phyloP scores from a whole-genome alignment of 2,329 filamentous ascomycete genomes.

The Atkinsonella texensis region DNA sequence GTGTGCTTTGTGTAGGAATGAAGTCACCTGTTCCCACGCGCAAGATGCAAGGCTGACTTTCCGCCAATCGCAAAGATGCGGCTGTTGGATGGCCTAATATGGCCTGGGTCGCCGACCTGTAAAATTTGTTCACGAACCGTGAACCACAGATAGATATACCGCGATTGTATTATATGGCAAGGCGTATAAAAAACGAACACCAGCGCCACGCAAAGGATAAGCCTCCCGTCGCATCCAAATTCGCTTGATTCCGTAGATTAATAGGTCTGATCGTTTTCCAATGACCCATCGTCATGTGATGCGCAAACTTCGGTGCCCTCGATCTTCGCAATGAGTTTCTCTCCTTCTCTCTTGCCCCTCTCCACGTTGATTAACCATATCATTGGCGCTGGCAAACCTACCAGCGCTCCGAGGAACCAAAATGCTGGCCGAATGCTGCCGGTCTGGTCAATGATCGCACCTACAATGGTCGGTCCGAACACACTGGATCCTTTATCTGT shows the following conservation, averaged over 20 bases:
- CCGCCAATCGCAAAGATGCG: too few species aligned
- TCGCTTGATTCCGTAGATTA: too few species aligned
- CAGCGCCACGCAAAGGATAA: not conserved
- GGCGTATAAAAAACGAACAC: not conserved
- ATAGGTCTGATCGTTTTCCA: conserved; percentile 12
- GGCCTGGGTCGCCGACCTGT: too few species aligned
- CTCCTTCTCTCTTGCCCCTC: conserved; percentile 57
- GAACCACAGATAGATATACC: too few species aligned
- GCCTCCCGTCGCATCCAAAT: too few species aligned
- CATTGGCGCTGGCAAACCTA: conserved; percentile 72
- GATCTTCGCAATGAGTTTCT: conserved; percentile 48
- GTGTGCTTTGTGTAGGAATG: too few species aligned
- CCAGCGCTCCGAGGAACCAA: conserved; percentile 78
- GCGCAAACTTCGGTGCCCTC: conserved; percentile 34
- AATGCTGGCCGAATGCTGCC: conserved; percentile 80
- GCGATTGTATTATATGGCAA: too few species aligned
- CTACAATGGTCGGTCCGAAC: conserved; percentile 90
- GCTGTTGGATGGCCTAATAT: too few species aligned
- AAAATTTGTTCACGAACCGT: too few species aligned
- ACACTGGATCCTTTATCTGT: conserved; percentile 93
- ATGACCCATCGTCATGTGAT: conserved; percentile 5
- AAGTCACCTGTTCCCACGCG: too few species aligned
- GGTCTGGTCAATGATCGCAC: conserved; percentile 74
- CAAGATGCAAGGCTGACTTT: too few species aligned
- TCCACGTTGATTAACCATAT: conserved; percentile 81